Evolutionary conservation across 2,329 filamentous ascomycete genomes (phyloP).

Genomic region (Camptophora hylomeconis): DNA sequence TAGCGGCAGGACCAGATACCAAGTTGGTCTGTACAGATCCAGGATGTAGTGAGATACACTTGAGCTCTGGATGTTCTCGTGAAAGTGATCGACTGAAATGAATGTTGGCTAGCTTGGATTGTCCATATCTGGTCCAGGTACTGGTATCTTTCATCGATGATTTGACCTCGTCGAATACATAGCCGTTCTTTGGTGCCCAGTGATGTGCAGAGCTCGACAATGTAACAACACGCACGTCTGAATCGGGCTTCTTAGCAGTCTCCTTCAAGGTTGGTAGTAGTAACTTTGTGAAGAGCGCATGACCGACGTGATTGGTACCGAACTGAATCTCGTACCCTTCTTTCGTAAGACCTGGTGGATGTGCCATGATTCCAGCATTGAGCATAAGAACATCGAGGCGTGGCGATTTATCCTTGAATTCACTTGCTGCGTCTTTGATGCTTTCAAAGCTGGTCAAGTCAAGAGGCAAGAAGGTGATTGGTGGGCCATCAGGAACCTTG

Average conservation of each 20-base stretch:
- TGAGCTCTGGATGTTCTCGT: constrained; percentile 31
- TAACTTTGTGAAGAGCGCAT: constrained; percentile 18
- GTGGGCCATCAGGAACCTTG: constrained; percentile 11
- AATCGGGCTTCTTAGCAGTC: constrained; percentile 23
- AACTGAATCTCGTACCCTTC: constrained; percentile 23
- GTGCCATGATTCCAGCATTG: constrained; percentile 22
- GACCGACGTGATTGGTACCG: constrained; percentile 21
- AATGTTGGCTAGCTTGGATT: constrained; percentile 38
- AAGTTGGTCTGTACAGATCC: constrained; percentile 36
- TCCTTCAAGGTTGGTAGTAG: constrained; percentile 15
- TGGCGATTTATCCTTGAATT: constrained; percentile 8
- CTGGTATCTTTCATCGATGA: constrained; percentile 14
- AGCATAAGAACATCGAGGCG: constrained; percentile 20
- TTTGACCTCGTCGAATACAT: constrained; percentile 24
- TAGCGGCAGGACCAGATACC: neutral
- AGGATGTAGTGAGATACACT: constrained; percentile 33
- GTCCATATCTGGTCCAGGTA: constrained; percentile 31
- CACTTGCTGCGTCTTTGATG: constrained; percentile 28
- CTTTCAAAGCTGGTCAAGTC: constrained; percentile 34
- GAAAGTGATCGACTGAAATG: constrained; percentile 33
- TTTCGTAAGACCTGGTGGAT: constrained; percentile 14
- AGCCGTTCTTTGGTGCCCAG: constrained; percentile 18
- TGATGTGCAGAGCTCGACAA: constrained; percentile 22
- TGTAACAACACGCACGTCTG: constrained; percentile 34
- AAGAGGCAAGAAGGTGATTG: constrained; percentile 27